A percentile compares a stretch with the other conserved stretches of the same genome.
phyloP scores from a whole-genome alignment of 106 monocot genomes.

The Apostasia shenzhenica region DNA sequence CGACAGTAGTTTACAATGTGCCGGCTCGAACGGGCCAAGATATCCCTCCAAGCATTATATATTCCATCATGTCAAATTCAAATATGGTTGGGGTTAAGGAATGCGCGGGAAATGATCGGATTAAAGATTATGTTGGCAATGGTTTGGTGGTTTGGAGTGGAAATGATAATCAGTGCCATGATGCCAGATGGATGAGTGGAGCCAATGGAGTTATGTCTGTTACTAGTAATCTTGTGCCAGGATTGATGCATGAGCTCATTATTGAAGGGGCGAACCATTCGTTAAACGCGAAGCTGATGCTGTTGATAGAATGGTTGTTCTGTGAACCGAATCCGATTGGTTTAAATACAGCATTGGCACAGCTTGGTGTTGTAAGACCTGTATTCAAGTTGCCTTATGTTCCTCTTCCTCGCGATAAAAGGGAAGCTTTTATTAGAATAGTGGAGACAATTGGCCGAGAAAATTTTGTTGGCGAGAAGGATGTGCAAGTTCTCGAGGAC shows the following conservation, averaged over 20 bases:
- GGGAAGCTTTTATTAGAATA: conserved; percentile 54
- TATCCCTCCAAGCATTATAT: conserved; percentile 64
- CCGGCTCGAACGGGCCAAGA: conserved; percentile 79
- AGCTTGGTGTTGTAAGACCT: conserved; percentile 64
- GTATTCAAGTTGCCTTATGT: conserved; percentile 75
- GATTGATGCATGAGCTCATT: conserved; percentile 64
- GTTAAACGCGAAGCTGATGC: conserved; percentile 47
- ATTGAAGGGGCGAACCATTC: conserved; percentile 37
- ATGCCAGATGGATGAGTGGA: conserved; percentile 66
- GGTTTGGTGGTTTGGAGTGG: conserved; percentile 72
- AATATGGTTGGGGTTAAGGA: conserved; percentile 83
- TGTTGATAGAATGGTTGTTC: conserved; percentile 69
- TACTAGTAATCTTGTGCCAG: conserved; percentile 72
- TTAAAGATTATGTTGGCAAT: conserved; percentile 35
- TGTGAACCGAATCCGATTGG: conserved; percentile 70
- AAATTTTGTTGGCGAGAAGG: conserved; percentile 63
- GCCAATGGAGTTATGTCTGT: conserved; percentile 79
- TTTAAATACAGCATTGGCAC: conserved; percentile 73
- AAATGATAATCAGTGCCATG: conserved; percentile 61
- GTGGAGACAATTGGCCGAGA: conserved; percentile 67
- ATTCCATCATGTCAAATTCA: conserved; percentile 19
- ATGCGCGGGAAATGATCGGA: conserved; percentile 54
- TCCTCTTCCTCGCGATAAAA: conserved; percentile 52
- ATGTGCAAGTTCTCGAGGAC: conserved; percentile 67
- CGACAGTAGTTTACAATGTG: conserved; percentile 80